These are phyloP conservation scores for Umbelopsis vinacea DNA, from an alignment of 192 early-diverging fungal genomes.

Conservation along the genomic window DNA sequence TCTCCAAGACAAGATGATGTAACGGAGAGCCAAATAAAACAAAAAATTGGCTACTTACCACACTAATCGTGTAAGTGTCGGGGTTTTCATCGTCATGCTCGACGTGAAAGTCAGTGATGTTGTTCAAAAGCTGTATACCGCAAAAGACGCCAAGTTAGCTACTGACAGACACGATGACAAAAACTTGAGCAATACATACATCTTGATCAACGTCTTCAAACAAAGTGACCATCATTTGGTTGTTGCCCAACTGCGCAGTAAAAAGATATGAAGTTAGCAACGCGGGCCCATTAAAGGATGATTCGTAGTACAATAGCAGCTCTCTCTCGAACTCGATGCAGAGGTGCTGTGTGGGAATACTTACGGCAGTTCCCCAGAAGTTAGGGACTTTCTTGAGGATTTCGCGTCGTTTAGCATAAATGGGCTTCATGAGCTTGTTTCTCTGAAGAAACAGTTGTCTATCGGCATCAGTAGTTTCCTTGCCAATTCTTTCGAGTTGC, in stretches of 20 bases:
- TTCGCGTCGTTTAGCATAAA: constrained; percentile 43
- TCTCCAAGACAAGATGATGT: not conserved
- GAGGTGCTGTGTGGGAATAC: not conserved
- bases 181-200: not conserved
- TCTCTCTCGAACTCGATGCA: no score
- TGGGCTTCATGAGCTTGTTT: constrained; percentile 37
- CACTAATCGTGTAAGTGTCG: constrained; percentile 34
- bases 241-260: not conserved
- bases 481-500: constrained; percentile 2
- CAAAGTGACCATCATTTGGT: constrained; percentile 14
- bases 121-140: constrained; percentile 23
- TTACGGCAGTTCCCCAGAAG: constrained; percentile 38
- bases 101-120: constrained; percentile 39
- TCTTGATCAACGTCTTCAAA: constrained; percentile 20
- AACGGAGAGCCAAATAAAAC: not conserved
- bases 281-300: not conserved
- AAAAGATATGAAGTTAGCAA: not conserved
- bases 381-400: constrained; percentile 39
- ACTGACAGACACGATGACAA: not conserved
- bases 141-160: not conserved
- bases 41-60: constrained; percentile 23
- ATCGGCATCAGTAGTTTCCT: constrained; percentile 6
- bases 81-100: constrained; percentile 37
- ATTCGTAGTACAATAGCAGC: no score
- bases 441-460: not conserved